These are phyloP conservation scores for Trichoderma reesei DNA, from an alignment of 495 filamentous ascomycete species.

Conservation along the genomic window DNA sequence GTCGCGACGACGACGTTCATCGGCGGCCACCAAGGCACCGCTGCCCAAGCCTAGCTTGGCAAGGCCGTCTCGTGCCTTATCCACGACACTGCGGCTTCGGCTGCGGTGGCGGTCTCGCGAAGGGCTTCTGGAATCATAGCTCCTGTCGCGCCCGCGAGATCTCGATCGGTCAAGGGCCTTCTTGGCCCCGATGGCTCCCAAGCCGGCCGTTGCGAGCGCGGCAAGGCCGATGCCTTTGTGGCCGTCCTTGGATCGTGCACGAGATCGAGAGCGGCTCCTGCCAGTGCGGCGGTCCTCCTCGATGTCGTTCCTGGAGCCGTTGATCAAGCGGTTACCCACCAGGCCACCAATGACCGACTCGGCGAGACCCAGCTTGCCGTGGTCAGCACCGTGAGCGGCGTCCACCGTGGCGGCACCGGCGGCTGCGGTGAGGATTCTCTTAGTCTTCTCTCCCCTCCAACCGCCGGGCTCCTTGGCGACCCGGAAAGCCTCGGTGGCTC, in stretches of 20 bases:
- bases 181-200: slow-evolving; percentile 73
- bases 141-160: slow-evolving; percentile 36
- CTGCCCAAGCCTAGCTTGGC: slow-evolving; percentile 38
- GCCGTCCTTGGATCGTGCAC: slow-evolving; percentile 38
- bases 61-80: slow-evolving; percentile 32
- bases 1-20: slow-evolving; percentile 28
- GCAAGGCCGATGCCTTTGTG: slow-evolving; percentile 41
- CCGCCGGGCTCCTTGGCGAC: slow-evolving; percentile 74
- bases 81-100: slow-evolving; percentile 42
- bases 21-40: slow-evolving; percentile 20
- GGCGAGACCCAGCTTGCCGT: slow-evolving; percentile 52
- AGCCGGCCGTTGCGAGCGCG: slow-evolving; percentile 61
- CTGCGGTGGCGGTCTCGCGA: slow-evolving; percentile 32
- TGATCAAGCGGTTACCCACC: slow-evolving; percentile 67
- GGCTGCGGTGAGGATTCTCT: slow-evolving; percentile 78
- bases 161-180: slow-evolving; percentile 63
- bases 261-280: slow-evolving; percentile 40
- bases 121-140: slow-evolving; percentile 36
- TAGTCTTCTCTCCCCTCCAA: slow-evolving; percentile 79
- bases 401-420: slow-evolving; percentile 77
- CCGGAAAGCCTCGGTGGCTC: slow-evolving; percentile 80
- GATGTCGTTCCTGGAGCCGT: slow-evolving; percentile 58
- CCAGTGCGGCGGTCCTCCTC: slow-evolving; percentile 43
- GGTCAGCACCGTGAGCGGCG: slow-evolving; percentile 60
- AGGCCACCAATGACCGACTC: slow-evolving; percentile 82